A percentile compares a stretch with the other conserved stretches of the same genome.
Evolutionary conservation across 176 grass and related monocot genomes (phyloP).

Genomic region (Carex littledalei): DNA sequence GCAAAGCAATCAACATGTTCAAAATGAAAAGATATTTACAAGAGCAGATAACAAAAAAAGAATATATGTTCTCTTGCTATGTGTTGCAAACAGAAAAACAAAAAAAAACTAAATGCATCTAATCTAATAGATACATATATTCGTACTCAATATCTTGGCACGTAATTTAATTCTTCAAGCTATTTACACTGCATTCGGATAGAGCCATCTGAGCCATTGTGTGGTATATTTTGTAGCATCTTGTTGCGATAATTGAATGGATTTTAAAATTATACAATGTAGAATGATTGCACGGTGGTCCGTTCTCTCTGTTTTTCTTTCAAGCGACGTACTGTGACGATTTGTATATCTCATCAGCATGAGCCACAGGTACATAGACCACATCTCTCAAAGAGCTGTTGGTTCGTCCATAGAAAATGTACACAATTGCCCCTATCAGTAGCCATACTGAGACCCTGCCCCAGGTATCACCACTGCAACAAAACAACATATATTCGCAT

Average conservation of each 20-base stretch:
- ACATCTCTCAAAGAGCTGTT: conserved; percentile 60
- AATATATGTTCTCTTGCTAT: neutral
- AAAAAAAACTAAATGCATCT: neutral
- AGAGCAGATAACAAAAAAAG: neutral
- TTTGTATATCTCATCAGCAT: conserved; percentile 62
- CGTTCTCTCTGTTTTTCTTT: neutral
- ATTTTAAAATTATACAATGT: conserved; percentile 15
- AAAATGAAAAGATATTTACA: conserved; percentile 7
- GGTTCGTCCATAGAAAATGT: conserved; percentile 81
- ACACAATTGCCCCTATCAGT: conserved; percentile 69
- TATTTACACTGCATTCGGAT: conserved; percentile 14
- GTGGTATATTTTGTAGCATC: neutral
- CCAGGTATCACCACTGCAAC: conserved; percentile 56
- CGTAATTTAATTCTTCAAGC: conserved; percentile 15
- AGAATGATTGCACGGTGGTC: neutral
- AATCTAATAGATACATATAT: conserved; percentile 7
- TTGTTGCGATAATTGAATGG: neutral
- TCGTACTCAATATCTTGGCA: neutral
- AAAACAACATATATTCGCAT: conserved; percentile 17
- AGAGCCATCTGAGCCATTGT: neutral
- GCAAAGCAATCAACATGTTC: neutral
- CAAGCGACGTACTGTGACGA: conserved; percentile 34
- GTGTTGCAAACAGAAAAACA: neutral
- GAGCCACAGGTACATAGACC: conserved; percentile 40
- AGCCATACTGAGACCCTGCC: conserved; percentile 75